Conservation (phyloP, 805 yeast species). For the Danielozyma ontarioensis region DNA sequence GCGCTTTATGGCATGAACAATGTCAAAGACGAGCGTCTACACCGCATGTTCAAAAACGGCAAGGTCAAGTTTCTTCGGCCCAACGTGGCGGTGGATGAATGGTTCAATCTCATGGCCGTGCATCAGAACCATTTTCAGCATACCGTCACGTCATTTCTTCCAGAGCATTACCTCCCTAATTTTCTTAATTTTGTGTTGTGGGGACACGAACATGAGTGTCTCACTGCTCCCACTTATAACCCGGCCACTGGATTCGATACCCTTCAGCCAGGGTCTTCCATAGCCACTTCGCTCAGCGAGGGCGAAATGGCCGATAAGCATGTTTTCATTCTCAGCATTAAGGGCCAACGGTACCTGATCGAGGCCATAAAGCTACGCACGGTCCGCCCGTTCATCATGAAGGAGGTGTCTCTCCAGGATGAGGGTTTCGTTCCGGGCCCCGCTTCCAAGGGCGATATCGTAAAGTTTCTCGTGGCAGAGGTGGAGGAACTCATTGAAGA, state of each 20-base stretch:
- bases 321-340: conserved; percentile 65
- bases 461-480: conserved; percentile 51
- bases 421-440: conserved; percentile 56
- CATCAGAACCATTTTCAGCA: conserved; percentile 90
- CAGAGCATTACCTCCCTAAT: conserved; percentile 76
- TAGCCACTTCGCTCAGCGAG: conserved; percentile 84
- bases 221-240: conserved; percentile 61
- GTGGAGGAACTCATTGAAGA: conserved; percentile 63
- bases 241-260: conserved; percentile 65
- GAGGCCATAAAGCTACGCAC: conserved; percentile 63
- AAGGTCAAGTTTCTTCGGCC: conserved; percentile 78
- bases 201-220: conserved; percentile 98
- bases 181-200: conserved; percentile 82
- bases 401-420: conserved; percentile 50
- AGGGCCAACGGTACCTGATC: conserved; percentile 49
- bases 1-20: conserved; percentile 88
- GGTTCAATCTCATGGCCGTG: conserved; percentile 82
- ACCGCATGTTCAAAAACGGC: conserved; percentile 75
- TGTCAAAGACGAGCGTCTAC: conserved; percentile 83
- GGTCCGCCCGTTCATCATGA: conserved; percentile 79
- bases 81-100: conserved; percentile 46
- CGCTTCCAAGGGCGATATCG: conserved; percentile 55
- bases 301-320: conserved; percentile 77
- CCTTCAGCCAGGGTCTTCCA: conserved; percentile 89
- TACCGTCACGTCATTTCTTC: conserved; percentile 74